These are phyloP conservation scores for Exobasidium cylindrosporum DNA, from an alignment of 1,284 basidiomycete genomes.

Conservation along the genomic window DNA sequence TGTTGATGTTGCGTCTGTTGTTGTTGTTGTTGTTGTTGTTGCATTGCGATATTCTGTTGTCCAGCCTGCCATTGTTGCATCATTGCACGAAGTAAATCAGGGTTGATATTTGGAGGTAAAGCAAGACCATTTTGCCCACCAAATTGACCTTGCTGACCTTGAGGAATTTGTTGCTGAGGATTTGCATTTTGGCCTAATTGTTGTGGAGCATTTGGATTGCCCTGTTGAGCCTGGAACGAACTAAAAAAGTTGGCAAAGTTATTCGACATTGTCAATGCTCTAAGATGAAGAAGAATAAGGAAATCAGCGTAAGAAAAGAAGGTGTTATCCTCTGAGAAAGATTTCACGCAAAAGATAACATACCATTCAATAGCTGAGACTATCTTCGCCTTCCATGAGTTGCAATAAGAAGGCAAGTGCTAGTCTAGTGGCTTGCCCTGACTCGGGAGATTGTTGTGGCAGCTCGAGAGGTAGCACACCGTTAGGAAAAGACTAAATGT, in stretches of 20 bases:
- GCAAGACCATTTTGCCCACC: neutral
- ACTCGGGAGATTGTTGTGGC: too few relatives aligned
- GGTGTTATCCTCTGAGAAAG: neutral
- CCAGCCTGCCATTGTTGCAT: constrained; percentile 14
- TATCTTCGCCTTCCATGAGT: neutral
- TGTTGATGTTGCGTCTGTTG: constrained; percentile 11
- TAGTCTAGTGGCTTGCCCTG: too few relatives aligned
- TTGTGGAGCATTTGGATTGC: neutral
- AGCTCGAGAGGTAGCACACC: too few relatives aligned
- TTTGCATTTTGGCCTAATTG: constrained; percentile 1
- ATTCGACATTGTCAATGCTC: constrained; percentile 5
- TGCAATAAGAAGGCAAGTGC: neutral
- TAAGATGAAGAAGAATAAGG: neutral
- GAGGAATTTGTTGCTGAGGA: neutral
- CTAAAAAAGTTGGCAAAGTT: constrained; percentile 5
- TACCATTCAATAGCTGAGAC: neutral
- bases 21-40: constrained; percentile 11
- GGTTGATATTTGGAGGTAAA: constrained; percentile 1
- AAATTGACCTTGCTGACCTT: constrained; percentile 5
- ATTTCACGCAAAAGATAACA: neutral
- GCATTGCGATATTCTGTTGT: neutral
- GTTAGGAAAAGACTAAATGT: too few relatives aligned
- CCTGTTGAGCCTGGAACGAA: constrained; percentile 11
- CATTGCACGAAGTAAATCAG: constrained; percentile 2
- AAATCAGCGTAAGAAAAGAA: neutral